phyloP scores from a whole-genome alignment of 2,329 filamentous ascomycete genomes.

The Penicillium sp. region DNA sequence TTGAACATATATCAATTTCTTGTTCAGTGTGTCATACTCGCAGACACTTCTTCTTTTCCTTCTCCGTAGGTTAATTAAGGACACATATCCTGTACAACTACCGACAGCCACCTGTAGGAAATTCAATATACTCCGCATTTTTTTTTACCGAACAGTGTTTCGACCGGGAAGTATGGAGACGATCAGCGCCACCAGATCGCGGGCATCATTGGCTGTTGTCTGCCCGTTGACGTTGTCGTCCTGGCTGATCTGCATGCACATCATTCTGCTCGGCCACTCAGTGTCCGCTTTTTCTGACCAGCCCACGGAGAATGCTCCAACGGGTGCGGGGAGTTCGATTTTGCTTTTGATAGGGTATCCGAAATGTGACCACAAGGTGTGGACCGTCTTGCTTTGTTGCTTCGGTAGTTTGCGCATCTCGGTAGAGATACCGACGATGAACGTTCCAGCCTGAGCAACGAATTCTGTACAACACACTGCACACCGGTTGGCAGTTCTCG shows the following conservation, averaged over 20 bases:
- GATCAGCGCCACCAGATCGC: constrained; percentile 3
- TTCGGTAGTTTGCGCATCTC: background rate
- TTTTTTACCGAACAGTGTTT: background rate
- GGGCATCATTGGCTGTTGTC: background rate
- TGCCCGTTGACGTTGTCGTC: background rate
- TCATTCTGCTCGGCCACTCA: background rate
- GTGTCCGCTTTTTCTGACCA: background rate
- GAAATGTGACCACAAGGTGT: background rate
- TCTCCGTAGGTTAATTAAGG: background rate
- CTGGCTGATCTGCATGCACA: constrained; percentile 14
- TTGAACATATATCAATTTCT: background rate
- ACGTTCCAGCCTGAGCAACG: too few species aligned
- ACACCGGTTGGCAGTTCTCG: background rate
- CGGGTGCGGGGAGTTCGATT: background rate
- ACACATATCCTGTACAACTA: background rate
- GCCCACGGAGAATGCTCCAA: background rate
- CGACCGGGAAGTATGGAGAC: background rate
- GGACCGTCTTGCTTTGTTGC: background rate
- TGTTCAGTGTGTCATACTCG: background rate
- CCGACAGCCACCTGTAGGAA: background rate
- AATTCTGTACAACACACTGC: too few species aligned
- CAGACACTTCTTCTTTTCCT: background rate
- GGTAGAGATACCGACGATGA: background rate
- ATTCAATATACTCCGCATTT: background rate
- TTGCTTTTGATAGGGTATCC: background rate